Base-by-base conservation (phyloP, 129 eudicot genomes). In the Pulicaria dysenterica region DNA sequence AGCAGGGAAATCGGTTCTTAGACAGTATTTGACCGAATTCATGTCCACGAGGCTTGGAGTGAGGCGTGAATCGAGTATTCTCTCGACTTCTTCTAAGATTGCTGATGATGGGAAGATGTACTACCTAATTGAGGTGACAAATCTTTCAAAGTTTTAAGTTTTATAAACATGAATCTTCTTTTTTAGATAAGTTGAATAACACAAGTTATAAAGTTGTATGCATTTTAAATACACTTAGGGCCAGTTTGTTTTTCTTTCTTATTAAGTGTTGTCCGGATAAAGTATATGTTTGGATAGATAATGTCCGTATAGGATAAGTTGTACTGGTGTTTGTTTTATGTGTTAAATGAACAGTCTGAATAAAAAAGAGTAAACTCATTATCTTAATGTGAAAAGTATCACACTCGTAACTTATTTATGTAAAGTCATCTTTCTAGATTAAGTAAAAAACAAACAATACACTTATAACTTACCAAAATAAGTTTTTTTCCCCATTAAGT, bases 31-130 rank as follows among this genome's bases (percentile, higher is more conserved):
- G 82, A 90, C 96, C 0, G 98, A 94, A 81, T 94, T 94, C 79
- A 94, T 94, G 98, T 94, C 98, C 45, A 94, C 96, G 45, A 94
- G 98, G 74, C 91, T 94, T 60, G 98, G 98, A 2, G 96, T 94
- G 34, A 81, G 87, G 64, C 92, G 98, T 11, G 96, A 94, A 77
- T 72, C 96, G 1, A 86, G 85, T 17, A 79, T 94, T 77, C 89
- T 94, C 68, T 82, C 95, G 43, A 84, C 98, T 40, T 80, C 90
- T 48, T 90, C 96, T 31, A 88, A 78, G 77, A 68, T 83, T 37
- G 93, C 98, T 72, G 88, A 87, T 81, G 99, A 90, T 81, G 97
- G 99, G 58, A 94, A 78, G 85, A 85, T 90, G 80, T 94, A 94
- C 41, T 94, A 94, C 79, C 78, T 83, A 77, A 89, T 94, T 61